Evolutionary conservation across 208 protist species (phyloP).

Genomic region (Leishmania tropica): DNA sequence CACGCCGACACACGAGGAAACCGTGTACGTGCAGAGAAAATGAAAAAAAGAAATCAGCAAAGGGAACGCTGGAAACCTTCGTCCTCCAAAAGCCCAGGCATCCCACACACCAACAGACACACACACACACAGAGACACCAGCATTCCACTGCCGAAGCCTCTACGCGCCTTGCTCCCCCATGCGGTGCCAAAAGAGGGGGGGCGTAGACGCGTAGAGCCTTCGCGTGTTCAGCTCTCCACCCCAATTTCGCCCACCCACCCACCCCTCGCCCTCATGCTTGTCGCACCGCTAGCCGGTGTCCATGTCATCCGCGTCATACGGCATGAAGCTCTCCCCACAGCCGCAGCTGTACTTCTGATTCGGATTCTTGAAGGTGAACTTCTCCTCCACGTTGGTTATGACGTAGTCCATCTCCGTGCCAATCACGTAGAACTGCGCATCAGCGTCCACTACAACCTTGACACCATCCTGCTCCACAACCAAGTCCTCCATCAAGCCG

Average conservation of each 20-base stretch:
- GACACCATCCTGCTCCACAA: slow-evolving; percentile 93
- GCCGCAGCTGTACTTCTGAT: slow-evolving; percentile 95
- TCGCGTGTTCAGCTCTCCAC: not conserved
- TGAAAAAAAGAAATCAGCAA: not conserved
- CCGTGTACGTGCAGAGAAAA: not conserved
- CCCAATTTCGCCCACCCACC: not conserved
- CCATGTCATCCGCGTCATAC: slow-evolving; percentile 79
- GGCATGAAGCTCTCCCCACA: slow-evolving; percentile 98
- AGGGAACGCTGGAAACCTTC: not conserved
- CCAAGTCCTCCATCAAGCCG: slow-evolving; percentile 47
- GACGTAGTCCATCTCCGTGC: slow-evolving; percentile 97
- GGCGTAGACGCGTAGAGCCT: not conserved
- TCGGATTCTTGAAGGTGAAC: slow-evolving; percentile 98
- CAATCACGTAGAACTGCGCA: slow-evolving; percentile 97
- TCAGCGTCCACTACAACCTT: slow-evolving; percentile 93
- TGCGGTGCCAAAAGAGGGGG: not conserved
- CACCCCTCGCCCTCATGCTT: not conserved
- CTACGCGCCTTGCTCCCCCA: not conserved
- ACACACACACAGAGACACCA: not conserved
- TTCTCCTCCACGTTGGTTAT: slow-evolving; percentile 94
- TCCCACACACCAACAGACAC: not conserved
- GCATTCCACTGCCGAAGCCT: not conserved
- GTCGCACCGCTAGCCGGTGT: slow-evolving; percentile 25
- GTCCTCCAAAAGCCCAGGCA: not conserved
- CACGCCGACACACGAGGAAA: not conserved